A percentile compares a stretch with the other conserved stretches of the same genome.
phyloP scores from a whole-genome alignment of 768 basidiomycete genomes.

The Glaciozyma antarctica region DNA sequence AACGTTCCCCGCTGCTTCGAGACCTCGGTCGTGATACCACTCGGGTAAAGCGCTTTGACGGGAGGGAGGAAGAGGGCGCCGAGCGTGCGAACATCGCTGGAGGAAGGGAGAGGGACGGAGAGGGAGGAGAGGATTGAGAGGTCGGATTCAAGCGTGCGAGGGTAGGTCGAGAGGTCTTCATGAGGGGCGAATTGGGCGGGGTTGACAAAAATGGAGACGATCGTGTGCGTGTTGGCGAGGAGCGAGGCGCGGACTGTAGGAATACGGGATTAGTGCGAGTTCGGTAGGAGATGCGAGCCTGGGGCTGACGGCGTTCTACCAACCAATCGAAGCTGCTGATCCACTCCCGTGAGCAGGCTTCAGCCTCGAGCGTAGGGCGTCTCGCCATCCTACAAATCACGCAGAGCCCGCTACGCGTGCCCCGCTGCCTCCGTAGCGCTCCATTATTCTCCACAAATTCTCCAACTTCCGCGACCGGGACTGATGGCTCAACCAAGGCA shows the following conservation, averaged over 20 bases:
- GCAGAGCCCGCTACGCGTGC: no score
- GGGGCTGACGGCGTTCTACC: no score
- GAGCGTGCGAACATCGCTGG: slow-evolving; percentile 43
- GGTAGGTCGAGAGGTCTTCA: slow-evolving; percentile 85
- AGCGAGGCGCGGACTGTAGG: slow-evolving; percentile 64
- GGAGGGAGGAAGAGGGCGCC: slow-evolving; percentile 71
- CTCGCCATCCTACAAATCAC: no score
- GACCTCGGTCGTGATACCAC: slow-evolving; percentile 71
- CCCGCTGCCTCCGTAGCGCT: no score
- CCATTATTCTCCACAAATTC: no score
- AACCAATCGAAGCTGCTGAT: no score
- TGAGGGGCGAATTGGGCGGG: slow-evolving; percentile 94
- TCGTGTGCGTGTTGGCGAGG: slow-evolving; percentile 67
- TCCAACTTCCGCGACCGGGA: no score
- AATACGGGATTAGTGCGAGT: no score
- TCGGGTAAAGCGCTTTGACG: slow-evolving; percentile 81
- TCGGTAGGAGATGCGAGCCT: no score
- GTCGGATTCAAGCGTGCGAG: slow-evolving; percentile 71
- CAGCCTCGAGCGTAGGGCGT: no score
- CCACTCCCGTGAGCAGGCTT: no score
- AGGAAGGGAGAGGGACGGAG: slow-evolving; percentile 29
- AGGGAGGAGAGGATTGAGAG: slow-evolving; percentile 51
- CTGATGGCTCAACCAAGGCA: no score
- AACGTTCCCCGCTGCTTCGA: slow-evolving; percentile 73
- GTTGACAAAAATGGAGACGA: slow-evolving; percentile 94